A percentile compares a stretch with the other conserved stretches of the same genome.
These are phyloP conservation scores for Hawksworthiomyces lignivorus DNA, from an alignment of 2,329 filamentous ascomycete genomes.

Conservation along the genomic window DNA sequence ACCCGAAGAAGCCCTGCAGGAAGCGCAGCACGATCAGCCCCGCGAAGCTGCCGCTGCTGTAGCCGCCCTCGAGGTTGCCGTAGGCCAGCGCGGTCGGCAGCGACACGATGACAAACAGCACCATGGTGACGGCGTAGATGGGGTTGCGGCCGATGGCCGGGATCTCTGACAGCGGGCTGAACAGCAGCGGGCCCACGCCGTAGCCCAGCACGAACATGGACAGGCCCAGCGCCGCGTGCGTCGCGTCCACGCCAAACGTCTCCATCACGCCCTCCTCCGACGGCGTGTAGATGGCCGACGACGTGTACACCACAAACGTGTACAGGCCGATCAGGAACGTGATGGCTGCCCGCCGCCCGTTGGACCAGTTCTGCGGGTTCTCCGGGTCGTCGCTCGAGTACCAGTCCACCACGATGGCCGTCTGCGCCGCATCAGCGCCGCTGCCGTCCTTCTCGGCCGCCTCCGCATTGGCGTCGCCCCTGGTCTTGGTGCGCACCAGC, in stretches of 20 bases:
- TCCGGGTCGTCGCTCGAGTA: constrained; percentile 41
- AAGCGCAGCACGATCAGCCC: constrained; percentile 62
- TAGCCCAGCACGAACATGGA: constrained; percentile 50
- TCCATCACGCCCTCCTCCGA: constrained; percentile 34
- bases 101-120: constrained; percentile 27
- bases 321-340: constrained; percentile 35
- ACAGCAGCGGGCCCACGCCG: constrained; percentile 49
- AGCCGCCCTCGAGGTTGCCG: constrained; percentile 11
- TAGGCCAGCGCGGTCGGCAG: constrained; percentile 30
- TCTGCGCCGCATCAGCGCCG: constrained; percentile 7
- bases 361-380: constrained; percentile 44
- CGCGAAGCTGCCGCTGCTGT: constrained; percentile 36
- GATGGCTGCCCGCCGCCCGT: constrained; percentile 27
- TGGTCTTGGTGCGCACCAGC: constrained; percentile 5
- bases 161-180: constrained; percentile 35
- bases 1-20: constrained; percentile 56
- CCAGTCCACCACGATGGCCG: constrained; percentile 26
- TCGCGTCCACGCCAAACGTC: constrained; percentile 39
- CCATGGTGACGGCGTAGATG: constrained; percentile 15
- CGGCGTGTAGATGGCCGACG: constrained; percentile 32
- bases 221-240: constrained; percentile 43
- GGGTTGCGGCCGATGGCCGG: constrained; percentile 33
- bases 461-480: no score
- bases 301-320: constrained; percentile 39
- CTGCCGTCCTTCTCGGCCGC: not conserved